phyloP scores from a whole-genome alignment of 176 grass and related monocot genomes.

The Puccinellia tenuiflora region DNA sequence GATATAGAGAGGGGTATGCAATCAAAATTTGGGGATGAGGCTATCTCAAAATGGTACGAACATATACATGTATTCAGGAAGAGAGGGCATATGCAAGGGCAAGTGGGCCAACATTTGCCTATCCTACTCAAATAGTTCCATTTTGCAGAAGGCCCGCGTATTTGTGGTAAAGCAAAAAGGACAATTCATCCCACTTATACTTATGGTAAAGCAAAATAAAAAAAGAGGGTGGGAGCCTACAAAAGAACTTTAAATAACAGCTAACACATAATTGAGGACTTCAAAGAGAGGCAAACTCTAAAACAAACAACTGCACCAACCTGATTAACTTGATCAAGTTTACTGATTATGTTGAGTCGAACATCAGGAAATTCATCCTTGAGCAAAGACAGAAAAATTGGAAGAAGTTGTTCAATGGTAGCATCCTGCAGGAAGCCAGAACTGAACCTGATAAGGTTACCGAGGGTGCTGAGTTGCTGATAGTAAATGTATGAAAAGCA shows the following conservation, averaged over 20 bases:
- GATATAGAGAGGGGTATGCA: not conserved
- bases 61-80: not conserved
- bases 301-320: conserved; percentile 18
- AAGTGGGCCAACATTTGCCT: not conserved
- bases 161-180: not conserved
- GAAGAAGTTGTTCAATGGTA: conserved; percentile 87
- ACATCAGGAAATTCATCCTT: conserved; percentile 99
- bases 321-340: conserved; percentile 98
- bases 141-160: not conserved
- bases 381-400: conserved; percentile 95
- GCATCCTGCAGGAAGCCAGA: conserved; percentile 57
- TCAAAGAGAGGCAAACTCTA: not conserved
- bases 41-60: not conserved
- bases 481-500: conserved; percentile 2
- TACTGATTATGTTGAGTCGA: conserved; percentile 93
- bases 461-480: not conserved
- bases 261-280: not conserved
- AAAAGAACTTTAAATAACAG: not conserved
- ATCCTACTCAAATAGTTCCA: not conserved
- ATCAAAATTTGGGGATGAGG: not conserved
- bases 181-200: not conserved
- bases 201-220: not conserved
- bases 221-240: not conserved
- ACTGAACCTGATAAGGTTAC: not conserved
- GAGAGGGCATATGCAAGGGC: not conserved